These are phyloP conservation scores for Chaetoscypha palmicola DNA, from an alignment of 2,329 filamentous ascomycete genomes.

Conservation along the genomic window DNA sequence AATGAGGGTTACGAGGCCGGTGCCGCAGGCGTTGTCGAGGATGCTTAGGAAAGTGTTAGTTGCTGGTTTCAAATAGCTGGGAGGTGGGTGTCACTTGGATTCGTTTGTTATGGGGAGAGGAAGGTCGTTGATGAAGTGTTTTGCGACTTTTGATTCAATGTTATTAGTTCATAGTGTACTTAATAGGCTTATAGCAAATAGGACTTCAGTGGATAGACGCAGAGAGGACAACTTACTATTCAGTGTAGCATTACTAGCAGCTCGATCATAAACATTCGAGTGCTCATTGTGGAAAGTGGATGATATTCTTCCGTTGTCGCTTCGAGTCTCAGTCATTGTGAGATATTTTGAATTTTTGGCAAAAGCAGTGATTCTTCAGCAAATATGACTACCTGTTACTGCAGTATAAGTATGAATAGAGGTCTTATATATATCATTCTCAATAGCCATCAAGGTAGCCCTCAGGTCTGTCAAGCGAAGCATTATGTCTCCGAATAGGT, in stretches of 20 bases:
- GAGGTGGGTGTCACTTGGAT: neutral
- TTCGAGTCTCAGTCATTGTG: neutral
- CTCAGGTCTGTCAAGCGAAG: neutral
- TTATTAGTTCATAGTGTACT: neutral
- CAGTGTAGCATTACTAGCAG: neutral
- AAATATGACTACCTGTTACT: neutral
- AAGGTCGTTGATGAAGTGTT: neutral
- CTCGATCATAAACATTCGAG: conserved; percentile 1
- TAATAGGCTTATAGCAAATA: neutral
- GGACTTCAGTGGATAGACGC: too few species aligned
- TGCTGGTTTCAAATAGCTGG: neutral
- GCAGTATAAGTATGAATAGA: neutral
- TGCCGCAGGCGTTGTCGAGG: conserved; percentile 90
- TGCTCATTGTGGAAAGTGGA: conserved; percentile 1
- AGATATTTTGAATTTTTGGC: neutral
- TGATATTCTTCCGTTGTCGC: neutral
- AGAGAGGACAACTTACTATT: conserved; percentile 1
- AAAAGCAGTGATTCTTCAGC: neutral
- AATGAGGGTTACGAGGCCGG: conserved; percentile 92
- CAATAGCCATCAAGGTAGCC: neutral
- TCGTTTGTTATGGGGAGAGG: conserved; percentile 1
- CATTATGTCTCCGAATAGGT: neutral
- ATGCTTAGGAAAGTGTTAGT: conserved; percentile 41
- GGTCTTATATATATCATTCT: neutral
- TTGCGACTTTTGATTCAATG: neutral